These are phyloP conservation scores for Apiospora kogelbergensis DNA, from an alignment of 2,329 filamentous ascomycete genomes.

Conservation along the genomic window DNA sequence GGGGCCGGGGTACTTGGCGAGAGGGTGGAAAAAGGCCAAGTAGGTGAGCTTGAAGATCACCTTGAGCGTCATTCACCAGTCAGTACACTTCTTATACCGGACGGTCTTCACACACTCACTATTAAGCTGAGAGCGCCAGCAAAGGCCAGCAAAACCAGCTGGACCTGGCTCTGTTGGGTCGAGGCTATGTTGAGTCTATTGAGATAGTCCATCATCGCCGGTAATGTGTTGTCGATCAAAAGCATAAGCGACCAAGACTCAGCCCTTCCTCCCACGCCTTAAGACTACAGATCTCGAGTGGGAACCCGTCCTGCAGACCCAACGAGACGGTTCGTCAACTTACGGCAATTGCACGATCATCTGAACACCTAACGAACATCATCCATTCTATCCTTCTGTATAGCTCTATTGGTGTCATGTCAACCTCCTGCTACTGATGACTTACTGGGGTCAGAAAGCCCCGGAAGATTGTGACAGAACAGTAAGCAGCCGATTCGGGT, in stretches of 20 bases:
- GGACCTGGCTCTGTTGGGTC: not conserved
- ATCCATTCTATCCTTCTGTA: not conserved
- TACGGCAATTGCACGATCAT: not conserved
- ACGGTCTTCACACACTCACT: not conserved
- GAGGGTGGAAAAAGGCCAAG: constrained; percentile 12
- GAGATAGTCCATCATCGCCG: not conserved
- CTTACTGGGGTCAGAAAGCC: not conserved
- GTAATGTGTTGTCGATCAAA: not conserved
- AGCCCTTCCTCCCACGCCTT: not conserved
- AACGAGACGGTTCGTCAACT: not conserved
- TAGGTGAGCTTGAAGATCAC: not conserved
- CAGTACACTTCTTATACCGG: not conserved
- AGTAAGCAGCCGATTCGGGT: not conserved
- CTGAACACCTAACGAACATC: not conserved
- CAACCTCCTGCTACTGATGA: not conserved
- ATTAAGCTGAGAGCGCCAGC: not conserved
- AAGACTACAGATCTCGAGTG: not conserved
- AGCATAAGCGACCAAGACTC: not conserved
- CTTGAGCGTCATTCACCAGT: not conserved
- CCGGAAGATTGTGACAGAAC: not conserved
- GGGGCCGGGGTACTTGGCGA: constrained; percentile 13
- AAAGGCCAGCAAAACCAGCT: not conserved
- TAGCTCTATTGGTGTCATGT: not conserved
- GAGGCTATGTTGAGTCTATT: not conserved
- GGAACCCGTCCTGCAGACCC: not conserved